phyloP scores from a whole-genome alignment of 2,329 filamentous ascomycete species.

The Teratosphaeria destructans region DNA sequence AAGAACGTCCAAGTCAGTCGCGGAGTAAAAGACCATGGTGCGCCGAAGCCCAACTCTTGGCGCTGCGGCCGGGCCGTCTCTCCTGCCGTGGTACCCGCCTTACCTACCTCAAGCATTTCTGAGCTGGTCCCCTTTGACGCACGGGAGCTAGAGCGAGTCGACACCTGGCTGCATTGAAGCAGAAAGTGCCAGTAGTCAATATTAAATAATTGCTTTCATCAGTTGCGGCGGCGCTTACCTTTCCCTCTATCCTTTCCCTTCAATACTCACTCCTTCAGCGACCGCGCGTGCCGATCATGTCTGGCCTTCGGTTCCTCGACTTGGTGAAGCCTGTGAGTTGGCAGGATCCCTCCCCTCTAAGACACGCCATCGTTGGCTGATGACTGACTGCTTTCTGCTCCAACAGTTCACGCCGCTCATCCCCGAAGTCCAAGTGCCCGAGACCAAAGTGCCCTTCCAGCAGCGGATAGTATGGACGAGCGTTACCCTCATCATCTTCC shows the following conservation, averaged over 20 bases:
- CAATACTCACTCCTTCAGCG: not conserved
- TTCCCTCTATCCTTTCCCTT: not conserved
- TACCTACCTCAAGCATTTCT: not conserved
- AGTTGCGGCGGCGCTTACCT: not conserved
- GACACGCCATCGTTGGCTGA: not conserved
- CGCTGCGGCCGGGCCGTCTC: not conserved
- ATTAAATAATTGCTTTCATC: too few species aligned
- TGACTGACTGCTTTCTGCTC: not conserved
- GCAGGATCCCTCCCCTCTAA: not conserved
- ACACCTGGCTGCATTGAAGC: not conserved
- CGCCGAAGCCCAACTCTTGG: not conserved
- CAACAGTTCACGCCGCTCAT: conserved; percentile 70
- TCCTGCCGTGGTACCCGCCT: not conserved
- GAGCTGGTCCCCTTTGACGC: not conserved
- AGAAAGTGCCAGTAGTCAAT: not conserved
- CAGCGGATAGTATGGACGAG: conserved; percentile 53
- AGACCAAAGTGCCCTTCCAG: conserved; percentile 98
- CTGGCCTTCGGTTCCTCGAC: conserved; percentile 80
- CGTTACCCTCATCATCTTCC: conserved; percentile 84
- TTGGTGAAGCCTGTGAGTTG: conserved; percentile 59
- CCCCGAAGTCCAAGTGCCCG: conserved; percentile 95
- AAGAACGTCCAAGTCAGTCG: not conserved
- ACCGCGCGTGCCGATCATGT: not conserved
- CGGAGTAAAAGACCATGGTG: not conserved
- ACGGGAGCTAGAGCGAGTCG: not conserved